These are phyloP conservation scores for Gentiana dahurica DNA, from an alignment of 257 asterid species.

Conservation along the genomic window DNA sequence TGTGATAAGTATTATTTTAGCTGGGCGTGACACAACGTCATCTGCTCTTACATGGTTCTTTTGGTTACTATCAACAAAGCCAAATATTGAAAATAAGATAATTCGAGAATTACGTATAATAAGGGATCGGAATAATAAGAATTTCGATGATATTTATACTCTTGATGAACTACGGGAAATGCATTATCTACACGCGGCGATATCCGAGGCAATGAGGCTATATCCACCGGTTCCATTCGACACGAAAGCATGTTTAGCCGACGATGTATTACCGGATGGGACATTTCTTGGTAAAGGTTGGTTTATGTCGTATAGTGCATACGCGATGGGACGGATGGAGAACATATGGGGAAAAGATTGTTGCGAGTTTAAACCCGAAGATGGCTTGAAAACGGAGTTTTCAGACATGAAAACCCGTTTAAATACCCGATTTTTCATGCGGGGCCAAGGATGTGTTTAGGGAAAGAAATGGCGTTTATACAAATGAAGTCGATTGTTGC, in stretches of 20 bases:
- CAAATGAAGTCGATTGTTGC: constrained; percentile 91
- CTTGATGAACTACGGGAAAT: constrained; percentile 66
- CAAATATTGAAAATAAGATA: constrained; percentile 35
- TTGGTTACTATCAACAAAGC: constrained; percentile 54
- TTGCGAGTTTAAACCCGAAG: constrained; percentile 73
- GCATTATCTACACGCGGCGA: constrained; percentile 84
- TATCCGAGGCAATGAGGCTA: constrained; percentile 77
- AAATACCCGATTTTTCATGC: constrained; percentile 74
- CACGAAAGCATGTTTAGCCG: constrained; percentile 40
- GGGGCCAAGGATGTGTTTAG: constrained; percentile 83
- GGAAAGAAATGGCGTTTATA: constrained; percentile 88
- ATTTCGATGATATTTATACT: constrained; percentile 24
- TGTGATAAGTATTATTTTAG: constrained; percentile 76
- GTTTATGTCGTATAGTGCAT: constrained; percentile 50
- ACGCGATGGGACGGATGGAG: constrained; percentile 89
- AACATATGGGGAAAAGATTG: constrained; percentile 78
- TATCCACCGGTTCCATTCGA: constrained; percentile 85
- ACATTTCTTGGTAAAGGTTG: constrained; percentile 50
- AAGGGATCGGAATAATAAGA: constrained; percentile 19
- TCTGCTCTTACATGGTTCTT: constrained; percentile 84
- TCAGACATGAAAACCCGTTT: constrained; percentile 47
- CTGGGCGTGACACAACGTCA: constrained; percentile 89
- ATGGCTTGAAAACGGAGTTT: constrained; percentile 75
- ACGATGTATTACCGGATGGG: constrained; percentile 78
- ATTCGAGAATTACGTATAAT: constrained; percentile 32